These are phyloP conservation scores for Euphorbia corollata DNA, from an alignment of 441 rosid genomes.

Conservation along the genomic window DNA sequence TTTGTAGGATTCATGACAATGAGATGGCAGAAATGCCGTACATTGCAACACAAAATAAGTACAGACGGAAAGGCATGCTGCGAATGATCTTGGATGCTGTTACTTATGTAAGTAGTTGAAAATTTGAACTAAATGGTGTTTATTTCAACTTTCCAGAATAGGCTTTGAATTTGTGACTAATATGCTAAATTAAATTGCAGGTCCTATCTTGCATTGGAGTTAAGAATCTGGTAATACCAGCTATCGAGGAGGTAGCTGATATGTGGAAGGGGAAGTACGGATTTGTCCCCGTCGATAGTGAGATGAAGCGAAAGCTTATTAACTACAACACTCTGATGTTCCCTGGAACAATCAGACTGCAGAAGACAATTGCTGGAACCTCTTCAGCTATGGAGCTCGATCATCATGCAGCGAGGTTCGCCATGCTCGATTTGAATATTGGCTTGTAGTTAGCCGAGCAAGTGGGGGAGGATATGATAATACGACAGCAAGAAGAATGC, in stretches of 20 bases:
- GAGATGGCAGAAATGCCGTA: conserved; percentile 24
- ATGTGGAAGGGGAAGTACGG: conserved; percentile 21
- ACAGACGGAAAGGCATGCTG: conserved; percentile 19
- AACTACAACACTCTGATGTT: conserved; percentile 19
- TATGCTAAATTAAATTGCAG: conserved; percentile 16
- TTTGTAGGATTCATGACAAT: conserved; percentile 27
- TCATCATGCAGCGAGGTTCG: not conserved
- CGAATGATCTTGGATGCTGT: conserved; percentile 8
- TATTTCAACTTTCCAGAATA: not conserved
- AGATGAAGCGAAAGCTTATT: not conserved
- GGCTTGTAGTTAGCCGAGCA: not conserved
- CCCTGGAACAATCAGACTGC: conserved; percentile 13
- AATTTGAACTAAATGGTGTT: not conserved
- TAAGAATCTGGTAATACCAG: conserved; percentile 28
- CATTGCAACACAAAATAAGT: conserved; percentile 11
- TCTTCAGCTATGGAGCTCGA: not conserved
- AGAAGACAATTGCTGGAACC: conserved; percentile 12
- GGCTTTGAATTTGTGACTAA: not conserved
- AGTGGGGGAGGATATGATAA: too few species aligned
- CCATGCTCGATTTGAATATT: not conserved
- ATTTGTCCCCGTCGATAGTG: conserved; percentile 7
- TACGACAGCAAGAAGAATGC: too few species aligned
- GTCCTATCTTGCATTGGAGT: conserved; percentile 11
- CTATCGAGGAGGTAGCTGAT: not conserved
- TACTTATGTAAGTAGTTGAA: conserved; percentile 19